These are phyloP conservation scores for Puccinia novopanici DNA, from an alignment of 1,284 basidiomycete species.

Conservation along the genomic window DNA sequence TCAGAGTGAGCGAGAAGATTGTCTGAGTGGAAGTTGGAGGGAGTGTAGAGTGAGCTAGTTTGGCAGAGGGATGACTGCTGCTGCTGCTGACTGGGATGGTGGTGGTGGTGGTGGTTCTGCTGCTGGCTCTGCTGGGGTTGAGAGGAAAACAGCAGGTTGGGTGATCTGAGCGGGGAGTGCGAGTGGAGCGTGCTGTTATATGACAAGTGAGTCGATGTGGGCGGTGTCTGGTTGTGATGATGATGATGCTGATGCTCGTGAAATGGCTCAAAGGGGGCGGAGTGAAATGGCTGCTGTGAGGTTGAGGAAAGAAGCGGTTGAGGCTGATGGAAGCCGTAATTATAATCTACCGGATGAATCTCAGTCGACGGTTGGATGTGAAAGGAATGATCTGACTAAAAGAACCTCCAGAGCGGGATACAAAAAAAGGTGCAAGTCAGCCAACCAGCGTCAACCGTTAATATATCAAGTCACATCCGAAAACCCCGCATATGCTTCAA, in stretches of 20 bases:
- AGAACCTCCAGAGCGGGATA: neutral
- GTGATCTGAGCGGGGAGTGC: constrained; percentile 1
- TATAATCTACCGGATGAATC: neutral
- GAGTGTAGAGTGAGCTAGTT: constrained; percentile 1
- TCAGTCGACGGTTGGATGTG: neutral
- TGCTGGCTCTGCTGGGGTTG: neutral
- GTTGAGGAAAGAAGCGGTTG: neutral
- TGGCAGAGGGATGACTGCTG: constrained; percentile 1
- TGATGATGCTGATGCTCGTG: neutral
- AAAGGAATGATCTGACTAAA: neutral
- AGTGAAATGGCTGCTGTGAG: neutral
- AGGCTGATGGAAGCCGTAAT: constrained; percentile 4
- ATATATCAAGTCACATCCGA: too few relatives aligned
- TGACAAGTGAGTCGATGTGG: neutral
- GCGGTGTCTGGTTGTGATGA: neutral
- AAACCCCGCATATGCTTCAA: neutral
- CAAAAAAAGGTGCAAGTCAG: neutral
- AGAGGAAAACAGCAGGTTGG: neutral
- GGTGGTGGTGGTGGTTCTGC: neutral
- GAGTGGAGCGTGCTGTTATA: constrained; percentile 3
- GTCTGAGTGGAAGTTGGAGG: constrained; percentile 17
- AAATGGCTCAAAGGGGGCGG: neutral
- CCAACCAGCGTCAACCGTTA: neutral
- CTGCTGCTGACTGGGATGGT: too few relatives aligned
- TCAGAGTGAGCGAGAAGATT: constrained; percentile 27